A percentile compares a stretch with the other conserved stretches of the same genome.
These are phyloP conservation scores for Trypanosoma mega DNA, from an alignment of 208 protist species.

Conservation along the genomic window DNA sequence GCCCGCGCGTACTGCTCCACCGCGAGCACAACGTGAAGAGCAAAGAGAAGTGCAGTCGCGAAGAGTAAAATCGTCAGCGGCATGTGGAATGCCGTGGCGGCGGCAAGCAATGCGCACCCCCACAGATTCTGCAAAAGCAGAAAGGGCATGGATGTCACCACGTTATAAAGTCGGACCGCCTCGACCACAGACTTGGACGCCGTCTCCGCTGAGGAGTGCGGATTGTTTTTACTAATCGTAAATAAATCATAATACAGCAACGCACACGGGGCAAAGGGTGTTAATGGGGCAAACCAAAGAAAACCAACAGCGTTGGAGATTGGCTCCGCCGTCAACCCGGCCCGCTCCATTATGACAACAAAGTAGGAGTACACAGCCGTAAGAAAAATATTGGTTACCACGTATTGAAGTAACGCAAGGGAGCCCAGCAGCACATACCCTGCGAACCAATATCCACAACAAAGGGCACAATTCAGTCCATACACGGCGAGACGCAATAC, in stretches of 20 bases:
- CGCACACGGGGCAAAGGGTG: conserved; percentile 54
- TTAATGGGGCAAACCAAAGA: conserved; percentile 58
- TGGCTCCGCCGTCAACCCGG: conserved; percentile 18
- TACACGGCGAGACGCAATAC: conserved; percentile 47
- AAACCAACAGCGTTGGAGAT: conserved; percentile 33
- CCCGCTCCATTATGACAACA: conserved; percentile 30
- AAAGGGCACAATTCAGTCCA: conserved; percentile 61
- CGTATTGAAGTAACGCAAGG: conserved; percentile 45
- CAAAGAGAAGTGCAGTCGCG: conserved; percentile 33
- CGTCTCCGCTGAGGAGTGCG: not conserved
- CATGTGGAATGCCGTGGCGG: conserved; percentile 57
- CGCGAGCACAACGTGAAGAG: conserved; percentile 34
- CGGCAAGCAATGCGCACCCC: conserved; percentile 44
- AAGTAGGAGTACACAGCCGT: conserved; percentile 52
- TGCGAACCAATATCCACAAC: conserved; percentile 59
- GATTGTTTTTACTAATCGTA: conserved; percentile 14
- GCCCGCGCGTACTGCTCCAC: conserved; percentile 39
- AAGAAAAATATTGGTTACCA: conserved; percentile 49
- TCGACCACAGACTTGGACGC: conserved; percentile 29
- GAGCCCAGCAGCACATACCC: conserved; percentile 56
- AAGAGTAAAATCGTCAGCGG: conserved; percentile 57
- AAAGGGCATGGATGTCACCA: conserved; percentile 46
- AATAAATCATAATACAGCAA: conserved; percentile 63
- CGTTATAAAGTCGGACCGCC: conserved; percentile 48
- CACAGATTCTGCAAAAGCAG: conserved; percentile 59